These are phyloP conservation scores for Tuber calosporum DNA, from an alignment of 495 filamentous ascomycete species.

Conservation along the genomic window DNA sequence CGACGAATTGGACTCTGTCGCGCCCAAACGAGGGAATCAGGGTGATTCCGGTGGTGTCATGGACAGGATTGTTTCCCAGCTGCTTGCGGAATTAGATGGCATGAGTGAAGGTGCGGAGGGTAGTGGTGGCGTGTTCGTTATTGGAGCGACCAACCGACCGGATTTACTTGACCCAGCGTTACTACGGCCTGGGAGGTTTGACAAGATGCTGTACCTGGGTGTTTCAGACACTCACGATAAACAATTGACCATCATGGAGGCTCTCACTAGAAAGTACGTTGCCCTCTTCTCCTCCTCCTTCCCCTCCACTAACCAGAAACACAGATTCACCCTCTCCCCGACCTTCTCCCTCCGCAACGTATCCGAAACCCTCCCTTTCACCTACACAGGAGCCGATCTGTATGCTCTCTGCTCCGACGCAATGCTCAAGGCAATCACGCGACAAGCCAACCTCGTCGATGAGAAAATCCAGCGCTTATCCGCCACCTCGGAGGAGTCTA, in stretches of 20 bases:
- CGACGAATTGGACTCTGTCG: constrained; percentile 94
- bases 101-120: constrained; percentile 91
- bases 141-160: constrained; percentile 91
- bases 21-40: constrained; percentile 94
- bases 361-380: constrained; percentile 76
- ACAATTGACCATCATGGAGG: constrained; percentile 88
- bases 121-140: constrained; percentile 83
- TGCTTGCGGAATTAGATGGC: constrained; percentile 90
- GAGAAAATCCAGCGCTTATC: constrained; percentile 60
- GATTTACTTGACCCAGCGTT: constrained; percentile 89
- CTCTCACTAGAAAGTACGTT: constrained; percentile 79
- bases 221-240: constrained; percentile 96
- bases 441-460: constrained; percentile 78
- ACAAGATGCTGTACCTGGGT: constrained; percentile 98
- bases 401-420: constrained; percentile 95
- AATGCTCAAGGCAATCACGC: constrained; percentile 96
- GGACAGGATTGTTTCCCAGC: constrained; percentile 95
- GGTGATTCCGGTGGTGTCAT: constrained; percentile 97
- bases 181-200: constrained; percentile 84
- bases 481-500: constrained; percentile 43
- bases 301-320: constrained; percentile 24
- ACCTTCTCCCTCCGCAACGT: constrained; percentile 65
- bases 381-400: constrained; percentile 93
- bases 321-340: constrained; percentile 71
- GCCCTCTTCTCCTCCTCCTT: not conserved